Conservation (phyloP, 371 early-diverging fungal species). For the Rhizopus microsporus region DNA sequence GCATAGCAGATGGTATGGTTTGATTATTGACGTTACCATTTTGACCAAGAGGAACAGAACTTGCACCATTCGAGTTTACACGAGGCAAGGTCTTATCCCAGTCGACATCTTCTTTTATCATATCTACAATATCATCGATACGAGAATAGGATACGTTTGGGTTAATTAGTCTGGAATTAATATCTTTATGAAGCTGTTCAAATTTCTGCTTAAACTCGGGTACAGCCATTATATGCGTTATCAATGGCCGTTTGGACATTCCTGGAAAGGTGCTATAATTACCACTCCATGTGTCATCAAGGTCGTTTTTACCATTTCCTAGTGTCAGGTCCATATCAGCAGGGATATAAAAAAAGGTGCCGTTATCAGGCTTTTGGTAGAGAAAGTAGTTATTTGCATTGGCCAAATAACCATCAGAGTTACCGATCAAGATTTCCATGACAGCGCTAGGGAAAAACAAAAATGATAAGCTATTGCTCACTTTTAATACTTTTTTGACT, state of each 20-base stretch:
- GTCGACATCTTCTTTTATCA: constrained; percentile 25
- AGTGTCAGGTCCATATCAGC: constrained; percentile 22
- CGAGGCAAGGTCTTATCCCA: constrained; percentile 26
- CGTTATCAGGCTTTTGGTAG: constrained; percentile 19
- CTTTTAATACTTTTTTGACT: constrained; percentile 9
- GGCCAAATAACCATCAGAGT: constrained; percentile 28
- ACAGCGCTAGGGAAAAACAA: neutral
- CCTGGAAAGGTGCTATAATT: constrained; percentile 20
- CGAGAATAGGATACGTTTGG: constrained; percentile 6
- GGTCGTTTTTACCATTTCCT: constrained; percentile 8
- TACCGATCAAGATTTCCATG: constrained; percentile 11
- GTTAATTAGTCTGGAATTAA: constrained; percentile 22
- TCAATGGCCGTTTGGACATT: constrained; percentile 11
- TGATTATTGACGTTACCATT: neutral
- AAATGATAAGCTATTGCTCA: neutral
- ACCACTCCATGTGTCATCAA: constrained; percentile 15
- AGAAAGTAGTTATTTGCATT: constrained; percentile 32
- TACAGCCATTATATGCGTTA: constrained; percentile 12
- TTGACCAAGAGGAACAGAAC: neutral
- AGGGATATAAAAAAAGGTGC: constrained; percentile 16
- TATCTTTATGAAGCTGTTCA: constrained; percentile 10
- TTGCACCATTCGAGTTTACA: neutral
- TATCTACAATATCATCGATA: constrained; percentile 18
- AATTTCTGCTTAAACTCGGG: constrained; percentile 22
- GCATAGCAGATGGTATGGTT: neutral